phyloP scores from a whole-genome alignment of 2,329 filamentous ascomycete genomes.

The Aspergillus brasiliensis region DNA sequence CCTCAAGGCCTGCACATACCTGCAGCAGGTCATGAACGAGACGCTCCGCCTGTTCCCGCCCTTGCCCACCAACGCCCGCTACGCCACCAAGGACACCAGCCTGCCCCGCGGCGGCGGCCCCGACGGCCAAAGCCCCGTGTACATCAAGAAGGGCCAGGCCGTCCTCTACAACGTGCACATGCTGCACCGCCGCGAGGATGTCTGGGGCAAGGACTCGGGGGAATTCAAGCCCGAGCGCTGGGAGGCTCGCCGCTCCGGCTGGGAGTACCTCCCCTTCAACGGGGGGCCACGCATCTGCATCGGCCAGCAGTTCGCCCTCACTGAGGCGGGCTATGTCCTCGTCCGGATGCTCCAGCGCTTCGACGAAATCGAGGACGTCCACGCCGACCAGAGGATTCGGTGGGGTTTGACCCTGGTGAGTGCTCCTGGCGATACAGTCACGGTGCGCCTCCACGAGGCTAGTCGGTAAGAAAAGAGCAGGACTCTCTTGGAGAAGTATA shows the following conservation, averaged over 20 bases:
- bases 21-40: slow-evolving; percentile 42
- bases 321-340: slow-evolving; percentile 38
- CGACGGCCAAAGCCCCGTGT: slow-evolving; percentile 60
- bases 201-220: slow-evolving; percentile 47
- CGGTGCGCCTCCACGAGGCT: slow-evolving; percentile 12
- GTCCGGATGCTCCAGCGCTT: slow-evolving; percentile 38
- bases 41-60: slow-evolving; percentile 44
- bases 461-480: too few relatives aligned
- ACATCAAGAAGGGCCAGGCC: slow-evolving; percentile 64
- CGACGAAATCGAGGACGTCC: slow-evolving; percentile 29
- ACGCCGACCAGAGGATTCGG: slow-evolving; percentile 25
- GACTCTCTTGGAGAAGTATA: too few relatives aligned
- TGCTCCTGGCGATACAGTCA: slow-evolving; percentile 23
- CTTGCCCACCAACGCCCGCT: slow-evolving; percentile 46
- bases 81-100: slow-evolving; percentile 40
- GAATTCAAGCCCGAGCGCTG: slow-evolving; percentile 54
- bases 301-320: slow-evolving; percentile 39
- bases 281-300: slow-evolving; percentile 36
- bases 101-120: slow-evolving; percentile 59
- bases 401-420: slow-evolving; percentile 26
- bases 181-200: slow-evolving; percentile 69
- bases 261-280: slow-evolving; percentile 38
- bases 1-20: slow-evolving; percentile 45
- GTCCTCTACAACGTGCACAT: slow-evolving; percentile 67
- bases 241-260: slow-evolving; percentile 33